Evolutionary conservation across 306 rosid species (phyloP).

Genomic region (Castanopsis chinensis): DNA sequence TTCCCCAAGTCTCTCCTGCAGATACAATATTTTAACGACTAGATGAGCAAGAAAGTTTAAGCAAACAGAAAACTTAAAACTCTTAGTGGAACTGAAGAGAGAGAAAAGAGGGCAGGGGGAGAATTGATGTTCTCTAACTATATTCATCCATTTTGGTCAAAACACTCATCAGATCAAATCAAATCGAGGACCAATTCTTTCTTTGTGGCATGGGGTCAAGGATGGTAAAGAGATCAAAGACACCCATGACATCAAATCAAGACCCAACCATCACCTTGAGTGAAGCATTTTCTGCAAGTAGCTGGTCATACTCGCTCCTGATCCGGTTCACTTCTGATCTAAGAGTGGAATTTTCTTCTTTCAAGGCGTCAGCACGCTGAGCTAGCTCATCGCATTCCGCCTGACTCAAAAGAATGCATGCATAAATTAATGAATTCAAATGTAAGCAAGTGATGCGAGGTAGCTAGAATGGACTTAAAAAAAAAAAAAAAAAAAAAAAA

Average conservation of each 20-base stretch:
- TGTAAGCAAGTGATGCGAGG: constrained; percentile 17
- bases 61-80: constrained; percentile 2
- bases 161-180: background rate
- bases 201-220: background rate
- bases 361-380: constrained; percentile 82
- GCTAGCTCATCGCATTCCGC: constrained; percentile 97
- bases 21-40: constrained; percentile 9
- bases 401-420: constrained; percentile 38
- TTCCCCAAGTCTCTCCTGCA: constrained; percentile 88
- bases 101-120: background rate
- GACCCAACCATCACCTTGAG: constrained; percentile 68
- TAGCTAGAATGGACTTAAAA: background rate
- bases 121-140: no score
- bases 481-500: no score
- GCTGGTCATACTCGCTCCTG: constrained; percentile 83
- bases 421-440: constrained; percentile 5
- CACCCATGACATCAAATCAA: constrained; percentile 15
- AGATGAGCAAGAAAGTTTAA: constrained; percentile 9
- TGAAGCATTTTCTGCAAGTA: constrained; percentile 78
- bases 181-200: background rate
- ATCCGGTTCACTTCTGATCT: constrained; percentile 77
- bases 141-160: no score
- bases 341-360: constrained; percentile 81
- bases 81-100: background rate
- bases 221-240: background rate